Evolutionary conservation across 1,139 yeast species (phyloP), one percentile per base, ranked within the genome.

Genomic region (Suhomyces guaymorum): DNA sequence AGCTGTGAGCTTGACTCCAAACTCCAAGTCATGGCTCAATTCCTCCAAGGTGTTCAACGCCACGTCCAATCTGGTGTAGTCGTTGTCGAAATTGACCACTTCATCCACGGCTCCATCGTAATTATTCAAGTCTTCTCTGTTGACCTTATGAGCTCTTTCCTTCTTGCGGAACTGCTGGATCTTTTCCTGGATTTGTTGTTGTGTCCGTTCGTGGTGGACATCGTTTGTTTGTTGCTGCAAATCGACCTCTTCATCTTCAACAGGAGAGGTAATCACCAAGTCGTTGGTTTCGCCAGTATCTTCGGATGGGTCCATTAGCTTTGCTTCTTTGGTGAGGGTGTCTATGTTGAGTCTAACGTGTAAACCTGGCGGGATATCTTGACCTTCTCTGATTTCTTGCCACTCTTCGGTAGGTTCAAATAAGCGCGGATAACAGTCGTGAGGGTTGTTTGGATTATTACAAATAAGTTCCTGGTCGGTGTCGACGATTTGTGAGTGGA

Each of bases 291-390:
- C 1, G 10, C 37, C 47, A n/a, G 41, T 50, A 4, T 52, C 58
- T 7, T 48, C 48, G 9, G 37, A 26, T 4, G 51, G 49, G 13
- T 67, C 73, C 51, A 69, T 53, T 7, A 82, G 38, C 45, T 76
- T 83, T 1, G 95, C 96, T 54, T 82, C 86, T 51, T 70, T 77
- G 25, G 62, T 57, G 17, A 82, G 79, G 0, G 89, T 82, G 17
- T 82, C 88, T 37, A 85, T 62, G 55, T 87, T 75, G 50, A 83
- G 54, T 50, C 87, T 66, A 28, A 84, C 79, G 58, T 88, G 95
- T 28, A 88, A 62, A 0, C 96, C 96, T 12, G 74, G 74, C 1
- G 96, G 95, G 6, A 87, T 70, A 11, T 74, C 71, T 52, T 85
- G 95, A 11, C 83, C 86, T 41, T 74, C 80, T 54, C 65, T 72